Base-by-base conservation (phyloP, 164 flowering plant genomes). In the Nymphaea colorata region DNA sequence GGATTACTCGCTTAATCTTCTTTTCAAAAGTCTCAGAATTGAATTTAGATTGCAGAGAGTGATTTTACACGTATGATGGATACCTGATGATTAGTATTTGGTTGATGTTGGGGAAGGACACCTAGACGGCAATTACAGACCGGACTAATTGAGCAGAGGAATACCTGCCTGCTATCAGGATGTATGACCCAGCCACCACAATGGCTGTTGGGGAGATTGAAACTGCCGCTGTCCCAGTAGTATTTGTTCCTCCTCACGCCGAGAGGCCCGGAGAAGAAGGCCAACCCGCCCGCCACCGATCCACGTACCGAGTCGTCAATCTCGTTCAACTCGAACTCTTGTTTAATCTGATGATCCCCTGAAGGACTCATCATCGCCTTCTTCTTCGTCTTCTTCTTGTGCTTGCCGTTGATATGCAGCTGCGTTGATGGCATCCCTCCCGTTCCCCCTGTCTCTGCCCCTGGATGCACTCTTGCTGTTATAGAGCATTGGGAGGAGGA, bases 121-220 rank as follows among this genome's bases (percentile, higher is more conserved):
- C 2, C 12, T 5, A 57, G 43, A 36, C 53, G 12, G 7, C 16
- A 42, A 7, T 41, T 11, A 11, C 61, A 60, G 42, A 64, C 12
- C 15, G 41, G 41, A 4, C 14, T 14, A 42, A n/a, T 64, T 61
- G 36, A 25, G 36, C 6, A 15, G 44, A 12, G 43, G 57, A 62
- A 2, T 4, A 11, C 3, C 15, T 67, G 70, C 76, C 76, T 74
- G 44, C 73, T 70, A 59, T 70, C 18, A 45, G 76, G 76, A n/a
- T 74, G 45, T 47, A 74, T 74, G 45, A 70, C 70, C 64, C 64
- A 67, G 70, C 53, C 70, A 3, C 45, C 53, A 61, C 60, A 25
- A 25, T 25, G 36, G 36, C 36, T 25, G 36, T 25, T 25, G 36
- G 36, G 36, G 36, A 25, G 36, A 25, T 25, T 25, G 36, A 25